A percentile compares a stretch with the other conserved stretches of the same genome.
These are phyloP conservation scores for Suhomyces guaymorum DNA, from an alignment of 1,139 yeast genomes.

Conservation along the genomic window DNA sequence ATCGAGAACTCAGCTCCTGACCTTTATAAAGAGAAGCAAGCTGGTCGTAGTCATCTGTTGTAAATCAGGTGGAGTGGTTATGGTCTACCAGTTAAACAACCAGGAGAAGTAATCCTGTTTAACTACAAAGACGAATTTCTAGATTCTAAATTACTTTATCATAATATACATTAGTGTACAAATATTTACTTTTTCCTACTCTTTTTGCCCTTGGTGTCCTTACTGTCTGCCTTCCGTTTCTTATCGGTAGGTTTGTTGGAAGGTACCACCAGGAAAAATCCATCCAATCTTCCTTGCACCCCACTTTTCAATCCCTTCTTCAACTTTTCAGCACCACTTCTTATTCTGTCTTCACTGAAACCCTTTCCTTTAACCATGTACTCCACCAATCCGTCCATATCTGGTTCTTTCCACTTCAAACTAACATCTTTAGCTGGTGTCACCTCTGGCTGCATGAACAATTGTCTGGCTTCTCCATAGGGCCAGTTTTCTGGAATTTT, in stretches of 20 bases:
- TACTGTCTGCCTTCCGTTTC: conserved; percentile 24
- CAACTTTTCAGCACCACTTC: conserved; percentile 82
- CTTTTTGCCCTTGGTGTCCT: conserved; percentile 21
- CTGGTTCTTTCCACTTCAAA: conserved; percentile 78
- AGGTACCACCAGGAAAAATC: conserved; percentile 78
- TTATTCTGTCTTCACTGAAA: conserved; percentile 88
- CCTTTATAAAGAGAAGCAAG: too few relatives aligned
- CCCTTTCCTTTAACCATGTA: conserved; percentile 79
- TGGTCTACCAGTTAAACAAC: too few relatives aligned
- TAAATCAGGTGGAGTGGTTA: too few relatives aligned
- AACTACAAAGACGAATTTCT: too few relatives aligned
- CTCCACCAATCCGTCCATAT: conserved; percentile 70
- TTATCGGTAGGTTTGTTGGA: conserved; percentile 36
- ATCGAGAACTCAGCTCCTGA: too few relatives aligned
- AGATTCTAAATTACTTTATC: too few relatives aligned
- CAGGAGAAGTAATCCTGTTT: too few relatives aligned
- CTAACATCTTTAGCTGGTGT: conserved; percentile 57
- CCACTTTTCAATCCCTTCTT: conserved; percentile 82
- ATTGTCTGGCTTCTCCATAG: conserved; percentile 78
- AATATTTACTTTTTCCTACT: conserved; percentile 18
- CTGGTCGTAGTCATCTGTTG: too few relatives aligned
- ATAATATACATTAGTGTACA: conserved; percentile 1
- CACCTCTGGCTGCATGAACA: conserved; percentile 83
- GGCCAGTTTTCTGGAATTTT: conserved; percentile 96
- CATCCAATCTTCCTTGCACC: conserved; percentile 89